Percentiles rank a stretch among this genome's conserved stretches.
phyloP scores from a whole-genome alignment of 805 yeast species.

The Candida nonsorbophila region DNA sequence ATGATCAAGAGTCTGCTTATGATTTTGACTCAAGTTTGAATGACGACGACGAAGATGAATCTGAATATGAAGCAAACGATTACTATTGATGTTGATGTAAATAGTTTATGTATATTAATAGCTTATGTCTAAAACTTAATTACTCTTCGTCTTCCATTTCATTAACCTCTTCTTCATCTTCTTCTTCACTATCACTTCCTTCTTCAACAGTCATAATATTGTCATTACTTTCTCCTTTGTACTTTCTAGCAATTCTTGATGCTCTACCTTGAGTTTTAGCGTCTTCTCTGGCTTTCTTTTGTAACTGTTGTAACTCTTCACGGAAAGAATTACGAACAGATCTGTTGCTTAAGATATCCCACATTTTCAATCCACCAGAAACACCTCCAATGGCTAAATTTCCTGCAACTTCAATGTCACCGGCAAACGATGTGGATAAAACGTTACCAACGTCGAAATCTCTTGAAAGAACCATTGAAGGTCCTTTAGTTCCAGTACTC shows the following conservation, averaged over 20 bases:
- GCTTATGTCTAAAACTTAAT: no score
- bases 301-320: constrained; percentile 50
- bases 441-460: constrained; percentile 95
- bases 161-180: constrained; percentile 21
- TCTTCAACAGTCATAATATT: constrained; percentile 59
- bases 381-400: constrained; percentile 85
- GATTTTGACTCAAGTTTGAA: constrained; percentile 22
- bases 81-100: constrained; percentile 21
- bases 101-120: constrained; percentile 3
- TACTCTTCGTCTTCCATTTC: constrained; percentile 11
- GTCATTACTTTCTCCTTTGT: constrained; percentile 45
- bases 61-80: constrained; percentile 38
- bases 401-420: constrained; percentile 83
- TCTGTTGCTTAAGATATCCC: constrained; percentile 85
- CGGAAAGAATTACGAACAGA: constrained; percentile 70
- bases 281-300: constrained; percentile 51
- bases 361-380: constrained; percentile 75
- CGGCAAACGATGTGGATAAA: constrained; percentile 74
- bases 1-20: constrained; percentile 34
- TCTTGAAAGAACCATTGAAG: constrained; percentile 85
- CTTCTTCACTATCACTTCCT: constrained; percentile 50
- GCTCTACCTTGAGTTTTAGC: constrained; percentile 54
- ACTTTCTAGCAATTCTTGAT: constrained; percentile 74
- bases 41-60: constrained; percentile 10
- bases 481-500: constrained; percentile 32